Evolutionary conservation across 2,329 filamentous ascomycete species (phyloP).

Genomic region (Mycosphaerella sp.): DNA sequence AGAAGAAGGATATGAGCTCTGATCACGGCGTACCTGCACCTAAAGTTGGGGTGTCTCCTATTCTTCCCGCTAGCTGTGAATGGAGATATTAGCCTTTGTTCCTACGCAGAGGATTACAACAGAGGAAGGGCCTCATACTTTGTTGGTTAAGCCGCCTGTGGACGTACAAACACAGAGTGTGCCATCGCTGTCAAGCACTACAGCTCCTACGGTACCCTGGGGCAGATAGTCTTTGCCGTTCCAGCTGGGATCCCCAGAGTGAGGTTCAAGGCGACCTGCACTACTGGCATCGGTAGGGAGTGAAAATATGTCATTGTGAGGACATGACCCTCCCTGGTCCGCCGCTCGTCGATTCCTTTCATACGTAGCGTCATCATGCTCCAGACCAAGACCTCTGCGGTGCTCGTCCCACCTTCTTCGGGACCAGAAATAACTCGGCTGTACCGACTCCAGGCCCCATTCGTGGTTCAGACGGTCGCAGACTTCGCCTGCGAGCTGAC

Average conservation of each 20-base stretch:
- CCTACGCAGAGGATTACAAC: background rate
- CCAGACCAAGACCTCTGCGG: slow-evolving; percentile 49
- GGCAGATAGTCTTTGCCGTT: slow-evolving; percentile 62
- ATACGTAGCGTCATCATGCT: slow-evolving; percentile 34
- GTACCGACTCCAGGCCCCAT: slow-evolving; percentile 67
- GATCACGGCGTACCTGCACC: slow-evolving; percentile 3
- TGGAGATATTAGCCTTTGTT: background rate
- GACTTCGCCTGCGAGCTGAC: slow-evolving; percentile 59
- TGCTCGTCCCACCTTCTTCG: slow-evolving; percentile 75
- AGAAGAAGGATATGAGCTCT: background rate
- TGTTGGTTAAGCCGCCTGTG: slow-evolving; percentile 80
- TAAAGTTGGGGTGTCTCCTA: slow-evolving; percentile 78
- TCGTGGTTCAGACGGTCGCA: slow-evolving; percentile 61
- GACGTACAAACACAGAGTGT: slow-evolving; percentile 62
- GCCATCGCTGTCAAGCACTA: slow-evolving; percentile 71
- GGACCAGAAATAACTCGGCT: slow-evolving; percentile 71
- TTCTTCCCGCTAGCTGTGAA: slow-evolving; percentile 60
- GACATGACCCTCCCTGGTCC: slow-evolving; percentile 19
- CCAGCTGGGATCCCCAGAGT: slow-evolving; percentile 38
- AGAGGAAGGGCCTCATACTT: slow-evolving; percentile 35
- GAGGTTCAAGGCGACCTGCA: too few species aligned
- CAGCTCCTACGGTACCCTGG: slow-evolving; percentile 78
- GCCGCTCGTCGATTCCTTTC: slow-evolving; percentile 41
- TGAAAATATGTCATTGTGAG: background rate
- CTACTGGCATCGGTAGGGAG: background rate